phyloP scores from a whole-genome alignment of 345 rosid species.

The Lepidium aucheri region DNA sequence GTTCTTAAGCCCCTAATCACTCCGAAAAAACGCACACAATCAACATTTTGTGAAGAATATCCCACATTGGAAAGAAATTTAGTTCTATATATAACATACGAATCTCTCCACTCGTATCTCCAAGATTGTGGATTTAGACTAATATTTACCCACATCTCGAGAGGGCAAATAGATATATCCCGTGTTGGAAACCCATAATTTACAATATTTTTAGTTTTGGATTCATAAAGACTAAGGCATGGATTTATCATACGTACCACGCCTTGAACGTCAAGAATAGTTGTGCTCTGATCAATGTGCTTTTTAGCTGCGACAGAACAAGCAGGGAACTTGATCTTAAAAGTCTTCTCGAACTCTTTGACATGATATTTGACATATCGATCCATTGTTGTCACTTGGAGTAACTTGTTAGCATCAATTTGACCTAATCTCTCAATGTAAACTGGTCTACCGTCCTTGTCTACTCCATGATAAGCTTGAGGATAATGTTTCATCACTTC shows the following conservation, averaged over 20 bases:
- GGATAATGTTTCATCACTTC: slow-evolving; percentile 88
- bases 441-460: slow-evolving; percentile 91
- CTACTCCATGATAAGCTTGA: slow-evolving; percentile 97
- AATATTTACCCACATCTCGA: too few relatives aligned
- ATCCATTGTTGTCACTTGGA: slow-evolving; percentile 92
- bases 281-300: slow-evolving; percentile 93
- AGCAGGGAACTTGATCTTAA: slow-evolving; percentile 83
- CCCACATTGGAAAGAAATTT: too few relatives aligned
- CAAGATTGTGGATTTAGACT: too few relatives aligned
- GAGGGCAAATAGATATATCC: too few relatives aligned
- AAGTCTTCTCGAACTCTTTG: slow-evolving; percentile 86
- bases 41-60: background rate
- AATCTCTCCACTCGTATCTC: too few relatives aligned
- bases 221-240: background rate
- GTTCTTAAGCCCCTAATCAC: slow-evolving; percentile 70
- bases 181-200: too few relatives aligned
- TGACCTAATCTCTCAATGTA: slow-evolving; percentile 94
- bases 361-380: slow-evolving; percentile 92
- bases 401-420: slow-evolving; percentile 80
- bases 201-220: too few relatives aligned
- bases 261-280: slow-evolving; percentile 97
- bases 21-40: background rate
- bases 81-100: too few relatives aligned
- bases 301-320: slow-evolving; percentile 90
- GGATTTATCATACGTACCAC: slow-evolving; percentile 51